Evolutionary conservation across 495 filamentous ascomycete species (phyloP).

Genomic region (Neurospora sp.): DNA sequence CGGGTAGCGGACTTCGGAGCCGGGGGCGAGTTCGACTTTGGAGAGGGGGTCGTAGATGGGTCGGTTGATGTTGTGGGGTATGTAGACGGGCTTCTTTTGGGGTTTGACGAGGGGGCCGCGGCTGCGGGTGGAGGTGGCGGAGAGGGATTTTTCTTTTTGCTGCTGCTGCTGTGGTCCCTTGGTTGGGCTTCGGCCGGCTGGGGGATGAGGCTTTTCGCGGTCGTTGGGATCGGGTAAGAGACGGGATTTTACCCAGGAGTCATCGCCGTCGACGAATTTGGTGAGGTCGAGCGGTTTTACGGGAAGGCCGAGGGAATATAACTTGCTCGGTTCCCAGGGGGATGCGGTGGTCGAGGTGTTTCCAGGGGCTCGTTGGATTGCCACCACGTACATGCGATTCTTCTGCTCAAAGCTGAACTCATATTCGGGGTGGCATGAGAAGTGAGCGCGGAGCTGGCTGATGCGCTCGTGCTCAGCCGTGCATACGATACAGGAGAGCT

Average conservation of each 20-base stretch:
- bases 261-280: constrained; percentile 30
- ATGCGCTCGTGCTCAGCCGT: constrained; percentile 29
- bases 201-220: constrained; percentile 8
- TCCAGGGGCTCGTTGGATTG: neutral
- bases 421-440: constrained; percentile 33
- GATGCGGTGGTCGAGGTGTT: neutral
- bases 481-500: constrained; percentile 37
- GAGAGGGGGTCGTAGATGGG: constrained; percentile 41
- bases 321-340: neutral
- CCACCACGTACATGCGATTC: constrained; percentile 11
- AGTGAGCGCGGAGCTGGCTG: constrained; percentile 34
- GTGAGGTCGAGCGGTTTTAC: constrained; percentile 27
- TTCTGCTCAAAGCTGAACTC: constrained; percentile 31
- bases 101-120: neutral
- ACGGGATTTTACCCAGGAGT: constrained; percentile 29
- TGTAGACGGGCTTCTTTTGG: constrained; percentile 14
- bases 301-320: constrained; percentile 27
- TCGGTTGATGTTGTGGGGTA: constrained; percentile 35
- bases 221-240: constrained; percentile 27
- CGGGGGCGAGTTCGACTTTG: constrained; percentile 36
- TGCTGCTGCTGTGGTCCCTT: neutral
- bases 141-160: neutral
- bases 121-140: constrained; percentile 2
- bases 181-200: neutral
- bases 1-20: constrained; percentile 30